These are phyloP conservation scores for Aeminium ludgeri DNA, from an alignment of 495 filamentous ascomycete species.

Conservation along the genomic window DNA sequence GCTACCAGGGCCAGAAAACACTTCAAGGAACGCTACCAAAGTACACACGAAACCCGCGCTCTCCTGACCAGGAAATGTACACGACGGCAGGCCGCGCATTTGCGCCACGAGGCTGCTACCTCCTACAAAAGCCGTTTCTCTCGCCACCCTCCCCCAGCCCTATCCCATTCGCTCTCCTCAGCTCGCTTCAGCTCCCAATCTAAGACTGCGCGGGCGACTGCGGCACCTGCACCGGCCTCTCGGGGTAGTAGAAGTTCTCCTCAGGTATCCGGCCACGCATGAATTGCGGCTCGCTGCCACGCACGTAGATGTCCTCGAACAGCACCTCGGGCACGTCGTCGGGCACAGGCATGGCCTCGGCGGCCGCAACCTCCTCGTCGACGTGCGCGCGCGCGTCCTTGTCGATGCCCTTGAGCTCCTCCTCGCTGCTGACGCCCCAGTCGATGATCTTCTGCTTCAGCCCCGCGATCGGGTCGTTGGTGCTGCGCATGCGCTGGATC, in stretches of 20 bases:
- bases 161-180: too few species aligned
- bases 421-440: constrained; percentile 80
- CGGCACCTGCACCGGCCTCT: constrained; percentile 9
- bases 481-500: constrained; percentile 97
- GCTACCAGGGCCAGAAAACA: too few species aligned
- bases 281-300: constrained; percentile 75
- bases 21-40: too few species aligned
- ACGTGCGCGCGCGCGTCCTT: constrained; percentile 73
- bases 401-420: constrained; percentile 92
- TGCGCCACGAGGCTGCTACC: too few species aligned
- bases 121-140: too few species aligned
- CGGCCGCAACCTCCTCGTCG: constrained; percentile 76
- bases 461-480: constrained; percentile 94
- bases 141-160: too few species aligned
- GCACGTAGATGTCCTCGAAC: constrained; percentile 95
- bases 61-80: too few species aligned
- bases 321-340: constrained; percentile 62
- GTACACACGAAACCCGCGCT: too few species aligned
- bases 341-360: constrained; percentile 70
- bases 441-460: constrained; percentile 95
- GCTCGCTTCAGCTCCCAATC: not conserved
- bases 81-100: too few species aligned
- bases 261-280: constrained; percentile 79
- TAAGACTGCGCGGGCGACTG: constrained; percentile 6
- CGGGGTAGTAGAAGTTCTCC: constrained; percentile 75